phyloP scores from a whole-genome alignment of 2,329 filamentous ascomycete species.

The Penicillium sp. region DNA sequence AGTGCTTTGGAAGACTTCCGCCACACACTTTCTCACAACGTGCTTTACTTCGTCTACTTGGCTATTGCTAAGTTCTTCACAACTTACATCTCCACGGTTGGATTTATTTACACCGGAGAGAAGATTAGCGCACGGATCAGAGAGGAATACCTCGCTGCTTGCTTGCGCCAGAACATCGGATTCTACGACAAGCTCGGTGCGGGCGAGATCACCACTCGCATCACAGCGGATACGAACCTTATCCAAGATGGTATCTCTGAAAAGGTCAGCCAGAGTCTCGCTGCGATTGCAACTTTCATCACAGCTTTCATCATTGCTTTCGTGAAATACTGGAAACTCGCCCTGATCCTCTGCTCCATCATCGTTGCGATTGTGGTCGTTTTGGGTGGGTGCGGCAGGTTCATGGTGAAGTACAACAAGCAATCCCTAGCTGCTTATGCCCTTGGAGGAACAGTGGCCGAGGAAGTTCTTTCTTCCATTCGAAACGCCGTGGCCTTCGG shows the following conservation, averaged over 20 bases:
- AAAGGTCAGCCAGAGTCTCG: slow-evolving; percentile 69
- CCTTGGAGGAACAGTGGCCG: slow-evolving; percentile 44
- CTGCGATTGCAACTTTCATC: slow-evolving; percentile 70
- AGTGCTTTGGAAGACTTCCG: not conserved
- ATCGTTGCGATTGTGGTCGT: slow-evolving; percentile 59
- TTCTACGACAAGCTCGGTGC: slow-evolving; percentile 83
- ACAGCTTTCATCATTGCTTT: slow-evolving; percentile 81
- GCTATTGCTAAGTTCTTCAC: slow-evolving; percentile 1
- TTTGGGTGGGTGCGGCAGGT: slow-evolving; percentile 33
- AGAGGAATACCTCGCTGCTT: slow-evolving; percentile 71
- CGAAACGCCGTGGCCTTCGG: slow-evolving; percentile 26
- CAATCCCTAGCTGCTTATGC: slow-evolving; percentile 41
- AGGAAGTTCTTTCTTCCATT: slow-evolving; percentile 52
- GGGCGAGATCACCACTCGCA: slow-evolving; percentile 80
- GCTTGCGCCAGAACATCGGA: slow-evolving; percentile 76
- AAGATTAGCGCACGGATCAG: slow-evolving; percentile 60
- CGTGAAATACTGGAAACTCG: slow-evolving; percentile 79
- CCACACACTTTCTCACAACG: not conserved
- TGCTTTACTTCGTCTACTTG: not conserved
- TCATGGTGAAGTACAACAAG: slow-evolving; percentile 49
- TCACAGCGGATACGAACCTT: slow-evolving; percentile 80
- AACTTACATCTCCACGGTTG: slow-evolving; percentile 23
- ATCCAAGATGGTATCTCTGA: slow-evolving; percentile 84
- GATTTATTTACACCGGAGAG: slow-evolving; percentile 2
- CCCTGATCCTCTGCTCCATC: slow-evolving; percentile 55